phyloP scores from a whole-genome alignment of 2,329 filamentous ascomycete genomes.

The Aspergillus persii region DNA sequence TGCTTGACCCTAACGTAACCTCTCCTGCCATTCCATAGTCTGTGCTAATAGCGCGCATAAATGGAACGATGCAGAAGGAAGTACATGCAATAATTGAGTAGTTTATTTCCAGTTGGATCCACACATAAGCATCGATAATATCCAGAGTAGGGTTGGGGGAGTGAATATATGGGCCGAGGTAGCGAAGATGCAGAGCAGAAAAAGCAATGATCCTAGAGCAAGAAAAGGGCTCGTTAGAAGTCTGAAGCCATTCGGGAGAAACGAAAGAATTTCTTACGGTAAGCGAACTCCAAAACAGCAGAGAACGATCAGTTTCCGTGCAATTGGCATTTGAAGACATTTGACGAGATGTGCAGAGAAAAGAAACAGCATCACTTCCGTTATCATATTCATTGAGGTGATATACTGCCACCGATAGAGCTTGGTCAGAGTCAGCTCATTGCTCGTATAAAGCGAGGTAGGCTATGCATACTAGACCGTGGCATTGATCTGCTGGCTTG shows the following conservation, averaged over 20 bases:
- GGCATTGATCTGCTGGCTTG: background rate
- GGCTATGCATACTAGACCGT: background rate
- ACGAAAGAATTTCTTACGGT: background rate
- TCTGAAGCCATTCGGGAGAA: background rate
- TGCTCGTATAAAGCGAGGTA: background rate
- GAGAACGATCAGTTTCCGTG: background rate
- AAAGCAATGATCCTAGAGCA: background rate
- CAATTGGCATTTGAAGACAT: background rate
- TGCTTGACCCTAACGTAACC: background rate
- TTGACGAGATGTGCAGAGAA: background rate
- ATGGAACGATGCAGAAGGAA: background rate
- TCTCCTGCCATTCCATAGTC: background rate
- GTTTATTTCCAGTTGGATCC: constrained; percentile 3
- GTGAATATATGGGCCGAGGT: background rate
- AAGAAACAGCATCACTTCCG: background rate
- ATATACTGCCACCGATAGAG: constrained; percentile 2
- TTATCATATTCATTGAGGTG: background rate
- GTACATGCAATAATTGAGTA: constrained; percentile 1
- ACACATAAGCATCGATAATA: constrained; percentile 1
- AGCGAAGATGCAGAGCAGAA: background rate
- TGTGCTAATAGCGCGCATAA: constrained; percentile 2
- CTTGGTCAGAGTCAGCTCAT: background rate
- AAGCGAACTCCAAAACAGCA: constrained; percentile 1
- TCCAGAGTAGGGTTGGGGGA: background rate
- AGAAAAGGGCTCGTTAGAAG: background rate